A percentile compares a stretch with the other conserved stretches of the same genome.
Evolutionary conservation across 805 yeast species (phyloP).

Genomic region (Barnettozyma vustinii): DNA sequence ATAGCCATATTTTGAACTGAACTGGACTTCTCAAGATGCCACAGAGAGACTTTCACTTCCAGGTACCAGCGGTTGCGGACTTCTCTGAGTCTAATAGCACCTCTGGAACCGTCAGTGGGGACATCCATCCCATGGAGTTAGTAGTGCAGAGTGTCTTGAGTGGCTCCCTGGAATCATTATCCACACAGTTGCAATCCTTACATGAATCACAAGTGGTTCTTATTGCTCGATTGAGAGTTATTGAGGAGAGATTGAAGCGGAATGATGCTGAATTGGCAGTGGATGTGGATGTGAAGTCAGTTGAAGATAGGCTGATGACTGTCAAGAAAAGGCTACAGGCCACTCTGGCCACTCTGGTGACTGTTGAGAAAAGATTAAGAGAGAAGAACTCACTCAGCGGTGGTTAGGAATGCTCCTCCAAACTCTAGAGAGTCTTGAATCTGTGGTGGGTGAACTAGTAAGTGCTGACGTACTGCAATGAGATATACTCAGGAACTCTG

Average conservation of each 20-base stretch:
- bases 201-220: constrained; percentile 54
- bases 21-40: neutral
- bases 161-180: constrained; percentile 46
- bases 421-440: too few relatives aligned
- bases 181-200: constrained; percentile 44
- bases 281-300: constrained; percentile 13
- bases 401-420: too few relatives aligned
- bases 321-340: constrained; percentile 22
- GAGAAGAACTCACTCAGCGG: neutral
- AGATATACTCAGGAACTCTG: too few relatives aligned
- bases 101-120: constrained; percentile 11
- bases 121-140: constrained; percentile 54
- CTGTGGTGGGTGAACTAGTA: too few relatives aligned
- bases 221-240: constrained; percentile 40
- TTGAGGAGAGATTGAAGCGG: constrained; percentile 30
- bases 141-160: constrained; percentile 52
- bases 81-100: neutral
- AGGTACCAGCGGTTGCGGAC: neutral
- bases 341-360: constrained; percentile 27
- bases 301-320: constrained; percentile 21
- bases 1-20: neutral
- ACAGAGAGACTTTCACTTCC: constrained; percentile 2
- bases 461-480: too few relatives aligned
- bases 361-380: constrained; percentile 29
- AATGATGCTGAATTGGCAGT: constrained; percentile 24